A percentile compares a stretch with the other conserved stretches of the same genome.
Conservation (phyloP, 495 filamentous ascomycete genomes). For the Acidiella bohemica region DNA sequence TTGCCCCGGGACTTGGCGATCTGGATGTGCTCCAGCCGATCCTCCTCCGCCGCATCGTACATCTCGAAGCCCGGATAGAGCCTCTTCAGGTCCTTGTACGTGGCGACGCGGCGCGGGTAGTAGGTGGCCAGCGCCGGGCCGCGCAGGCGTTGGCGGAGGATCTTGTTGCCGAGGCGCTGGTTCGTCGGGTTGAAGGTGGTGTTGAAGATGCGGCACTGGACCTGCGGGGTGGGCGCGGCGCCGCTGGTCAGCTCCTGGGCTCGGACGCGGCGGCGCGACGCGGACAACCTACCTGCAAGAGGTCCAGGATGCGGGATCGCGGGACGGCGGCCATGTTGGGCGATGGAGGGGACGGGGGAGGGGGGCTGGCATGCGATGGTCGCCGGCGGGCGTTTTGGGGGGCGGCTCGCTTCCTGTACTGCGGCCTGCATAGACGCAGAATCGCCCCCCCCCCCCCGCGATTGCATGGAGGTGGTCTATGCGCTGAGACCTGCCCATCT, state of each 20-base stretch:
- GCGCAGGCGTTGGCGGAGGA: conserved; percentile 69
- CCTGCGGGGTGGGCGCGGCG: conserved; percentile 34
- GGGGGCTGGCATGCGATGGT: too few species aligned
- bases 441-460: too few species aligned
- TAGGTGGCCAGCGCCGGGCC: conserved; percentile 69
- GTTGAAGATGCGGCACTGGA: conserved; percentile 81
- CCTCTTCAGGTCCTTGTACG: conserved; percentile 51
- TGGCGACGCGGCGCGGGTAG: conserved; percentile 65
- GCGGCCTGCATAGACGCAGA: too few species aligned
- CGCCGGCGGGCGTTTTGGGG: too few species aligned
- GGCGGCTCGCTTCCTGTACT: too few species aligned
- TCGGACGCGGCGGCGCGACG: not conserved
- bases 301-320: conserved; percentile 56
- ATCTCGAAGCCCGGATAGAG: conserved; percentile 50
- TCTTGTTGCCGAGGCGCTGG: conserved; percentile 70
- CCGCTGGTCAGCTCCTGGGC: not conserved
- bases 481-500: too few species aligned
- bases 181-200: conserved; percentile 77
- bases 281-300: conserved; percentile 53
- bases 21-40: conserved; percentile 62
- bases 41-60: conserved; percentile 61
- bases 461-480: too few species aligned
- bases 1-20: conserved; percentile 73
- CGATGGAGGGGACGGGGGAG: not conserved
- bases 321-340: conserved; percentile 49